Base-by-base conservation (phyloP, 1,139 yeast species). In the Yamadazyma jaroonii region DNA sequence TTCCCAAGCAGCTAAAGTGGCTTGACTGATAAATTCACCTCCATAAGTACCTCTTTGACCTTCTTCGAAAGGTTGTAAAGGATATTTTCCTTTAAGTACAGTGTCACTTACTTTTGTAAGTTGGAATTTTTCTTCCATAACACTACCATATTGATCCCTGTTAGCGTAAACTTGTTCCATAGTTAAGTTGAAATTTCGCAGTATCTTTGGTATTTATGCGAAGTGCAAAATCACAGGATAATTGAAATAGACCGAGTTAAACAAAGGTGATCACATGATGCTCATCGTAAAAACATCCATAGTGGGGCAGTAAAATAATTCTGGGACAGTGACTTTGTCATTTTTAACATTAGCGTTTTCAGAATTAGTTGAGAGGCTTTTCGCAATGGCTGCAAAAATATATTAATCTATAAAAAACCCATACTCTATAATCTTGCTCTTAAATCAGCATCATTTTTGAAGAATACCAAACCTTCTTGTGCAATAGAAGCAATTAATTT, bases 401-500 rank as follows among this genome's bases (percentile, higher is more conserved):
- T 12, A n/a, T 12, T 27, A 27, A 5, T 32, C 29, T 32, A 32
- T 25, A 11, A 25, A 25, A 25, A 24, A 17, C 25, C 26, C 25
- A 5, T 20, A 31, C 9, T 20, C 48, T 50, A 65, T 27, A 66
- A 54, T 44, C 63, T 65, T 20, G 66, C 64, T 42, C 52, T 50
- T 9, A 46, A 44, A 29, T 63, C 66, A 9, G 52, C 27, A 20
- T 62, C 64, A 31, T 53, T 42, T 37, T 53, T 56, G 47, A 69
- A 62, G 37, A 62, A 62, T 3, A 66, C 64, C 38, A 69, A 53
- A 2, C 73, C 73, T 48, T 70, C 75, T 50, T 70, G 76, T 13
- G 61, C 63, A 17, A 67, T 62, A n/a, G 64, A 54, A 12, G 74
- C 74, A 29, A 67, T 57, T 38, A 66, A 54, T 35, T 57, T 56